Evolutionary conservation across 257 asterid species (phyloP), one percentile per base, ranked within the genome.

Genomic region (Salvia splendens): DNA sequence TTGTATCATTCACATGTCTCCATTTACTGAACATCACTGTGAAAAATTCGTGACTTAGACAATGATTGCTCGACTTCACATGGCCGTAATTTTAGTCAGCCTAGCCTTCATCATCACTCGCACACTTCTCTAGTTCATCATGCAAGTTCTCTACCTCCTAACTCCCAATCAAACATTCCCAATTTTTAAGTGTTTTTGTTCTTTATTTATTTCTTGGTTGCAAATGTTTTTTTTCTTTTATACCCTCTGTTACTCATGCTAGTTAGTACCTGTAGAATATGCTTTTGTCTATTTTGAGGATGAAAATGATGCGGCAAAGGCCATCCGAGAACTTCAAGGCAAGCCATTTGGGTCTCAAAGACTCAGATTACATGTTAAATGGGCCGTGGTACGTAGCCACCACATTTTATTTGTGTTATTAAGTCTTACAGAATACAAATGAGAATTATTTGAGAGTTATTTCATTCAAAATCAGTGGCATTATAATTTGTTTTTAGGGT

Each of bases 261-360:
- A 52, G 6, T 59, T 69, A 0, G 60, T 54, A 14, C 35, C 43
- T 0, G 60, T 84, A 89, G 95, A 95, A 10, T 89, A 82, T 78
- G 95, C 98, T 9, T 92, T 92, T 76, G 91, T 92, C 47, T 92
- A 89, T 72, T 87, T 81, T 52, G 92, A 89, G 79, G 91, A 92
- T 71, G 98, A 87, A 66, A 89, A 84, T 61, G 95, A 92, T 79
- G 96, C 88, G 8, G 86, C 80, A 53, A 94, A 87, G 83, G 96
- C 95, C 35, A 84, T 92, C 67, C 86, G 84, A 14, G 73, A 77
- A 61, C 83, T 92, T 65, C 86, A 92, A 65, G 78, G 71, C 65
- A 1, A 51, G 1, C 85, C 95, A 7, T 92, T 92, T 82, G 95
- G 96, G 49, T 66, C 79, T 76, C 92, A 81, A 64, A 80, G 75